Evolutionary conservation across 2,329 filamentous ascomycete species (phyloP).

Genomic region (Cladosporium velox): DNA sequence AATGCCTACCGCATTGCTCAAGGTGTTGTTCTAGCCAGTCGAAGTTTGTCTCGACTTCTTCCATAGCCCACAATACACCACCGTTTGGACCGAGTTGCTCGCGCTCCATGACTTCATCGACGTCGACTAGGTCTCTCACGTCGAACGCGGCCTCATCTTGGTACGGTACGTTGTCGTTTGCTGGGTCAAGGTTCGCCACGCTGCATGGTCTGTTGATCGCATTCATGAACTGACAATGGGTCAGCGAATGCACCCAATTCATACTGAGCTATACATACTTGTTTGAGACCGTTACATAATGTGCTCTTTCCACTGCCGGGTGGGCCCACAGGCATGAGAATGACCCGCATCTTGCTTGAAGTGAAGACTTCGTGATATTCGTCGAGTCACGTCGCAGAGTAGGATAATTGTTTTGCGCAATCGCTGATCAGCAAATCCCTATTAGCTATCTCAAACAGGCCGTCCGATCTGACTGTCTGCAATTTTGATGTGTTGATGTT

Average conservation of each 20-base stretch:
- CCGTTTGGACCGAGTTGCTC: conserved; percentile 91
- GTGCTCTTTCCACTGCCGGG: conserved; percentile 96
- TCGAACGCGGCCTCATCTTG: conserved; percentile 73
- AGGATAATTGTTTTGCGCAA: background rate
- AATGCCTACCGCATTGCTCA: conserved; percentile 53
- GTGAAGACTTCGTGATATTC: background rate
- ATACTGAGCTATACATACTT: conserved; percentile 44
- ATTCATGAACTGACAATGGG: conserved; percentile 66
- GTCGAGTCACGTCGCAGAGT: background rate
- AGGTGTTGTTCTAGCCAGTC: conserved; percentile 87
- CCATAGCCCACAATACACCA: conserved; percentile 86
- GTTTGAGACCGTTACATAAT: conserved; percentile 98
- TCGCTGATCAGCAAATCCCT: background rate
- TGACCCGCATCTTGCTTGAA: conserved; percentile 12
- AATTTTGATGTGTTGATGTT: background rate
- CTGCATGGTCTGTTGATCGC: conserved; percentile 94
- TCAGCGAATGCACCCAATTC: background rate
- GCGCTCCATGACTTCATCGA: conserved; percentile 93
- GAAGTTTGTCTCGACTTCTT: conserved; percentile 91
- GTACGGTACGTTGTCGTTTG: conserved; percentile 91
- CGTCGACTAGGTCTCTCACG: conserved; percentile 81
- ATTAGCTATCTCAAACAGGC: too few species aligned
- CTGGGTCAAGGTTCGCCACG: conserved; percentile 93
- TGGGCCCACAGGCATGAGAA: conserved; percentile 60
- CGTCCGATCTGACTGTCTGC: background rate